Evolutionary conservation across 78 protist species (phyloP).

Genomic region (Speleostelium caveatum): DNA sequence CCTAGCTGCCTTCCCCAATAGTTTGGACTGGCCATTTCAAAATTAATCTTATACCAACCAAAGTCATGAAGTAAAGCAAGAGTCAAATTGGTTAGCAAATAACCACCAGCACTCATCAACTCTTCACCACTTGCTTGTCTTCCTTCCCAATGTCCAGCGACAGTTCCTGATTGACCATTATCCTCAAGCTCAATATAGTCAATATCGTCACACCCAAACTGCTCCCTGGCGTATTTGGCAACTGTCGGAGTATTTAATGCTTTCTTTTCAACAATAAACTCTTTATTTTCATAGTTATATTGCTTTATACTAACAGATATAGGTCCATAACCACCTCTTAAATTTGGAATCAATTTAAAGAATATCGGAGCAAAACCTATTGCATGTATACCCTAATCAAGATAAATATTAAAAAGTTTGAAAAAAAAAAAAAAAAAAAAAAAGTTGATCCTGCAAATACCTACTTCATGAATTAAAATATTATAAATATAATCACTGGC

Average conservation of each 20-base stretch:
- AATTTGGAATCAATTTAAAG: too few species aligned
- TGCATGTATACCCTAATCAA: too few species aligned
- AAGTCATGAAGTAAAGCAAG: conserved; percentile 28
- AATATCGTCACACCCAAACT: conserved; percentile 41
- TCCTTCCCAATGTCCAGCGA: conserved; percentile 86
- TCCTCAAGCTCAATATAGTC: conserved; percentile 76
- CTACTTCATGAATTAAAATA: too few species aligned
- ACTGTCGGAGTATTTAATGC: conserved; percentile 39
- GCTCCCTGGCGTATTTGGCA: background rate
- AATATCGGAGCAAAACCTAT: too few species aligned
- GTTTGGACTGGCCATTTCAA: background rate
- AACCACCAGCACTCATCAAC: conserved; percentile 71
- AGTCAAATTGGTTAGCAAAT: conserved; percentile 25
- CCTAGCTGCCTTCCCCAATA: conserved; percentile 43
- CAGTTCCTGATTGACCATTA: conserved; percentile 72
- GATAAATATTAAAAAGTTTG: too few species aligned
- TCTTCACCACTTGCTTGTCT: conserved; percentile 56
- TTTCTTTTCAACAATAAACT: too few species aligned
- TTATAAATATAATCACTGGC: too few species aligned
- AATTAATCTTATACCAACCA: conserved; percentile 51
- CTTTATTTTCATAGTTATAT: too few species aligned
- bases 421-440: too few species aligned
- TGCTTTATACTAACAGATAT: too few species aligned
- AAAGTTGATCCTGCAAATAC: too few species aligned
- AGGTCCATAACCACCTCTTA: too few species aligned